Evolutionary conservation across 1,284 basidiomycete genomes (phyloP).

Genomic region (Leccinum subrobustum): DNA sequence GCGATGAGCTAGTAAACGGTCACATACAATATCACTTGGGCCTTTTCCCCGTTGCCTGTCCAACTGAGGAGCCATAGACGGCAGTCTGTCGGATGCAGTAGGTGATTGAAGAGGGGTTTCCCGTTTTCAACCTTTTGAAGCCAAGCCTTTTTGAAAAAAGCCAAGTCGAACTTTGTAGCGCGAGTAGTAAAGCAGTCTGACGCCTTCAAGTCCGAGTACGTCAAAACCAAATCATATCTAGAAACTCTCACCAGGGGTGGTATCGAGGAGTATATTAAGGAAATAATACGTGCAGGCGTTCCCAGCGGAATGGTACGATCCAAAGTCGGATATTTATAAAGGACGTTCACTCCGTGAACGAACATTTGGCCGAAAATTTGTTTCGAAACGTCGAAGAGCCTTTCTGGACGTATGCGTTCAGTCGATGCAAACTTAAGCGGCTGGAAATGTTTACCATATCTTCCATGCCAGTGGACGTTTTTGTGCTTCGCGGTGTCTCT

Average conservation of each 20-base stretch:
- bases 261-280: conserved; percentile 92
- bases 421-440: not conserved
- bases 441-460: conserved; percentile 68
- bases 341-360: conserved; percentile 84
- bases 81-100: conserved; percentile 85
- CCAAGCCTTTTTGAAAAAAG: conserved; percentile 65
- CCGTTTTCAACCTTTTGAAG: conserved; percentile 79
- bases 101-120: conserved; percentile 66
- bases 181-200: conserved; percentile 77
- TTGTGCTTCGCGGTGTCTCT: conserved; percentile 83
- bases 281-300: conserved; percentile 94
- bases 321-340: conserved; percentile 63
- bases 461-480: conserved; percentile 77
- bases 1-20: not conserved
- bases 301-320: conserved; percentile 63
- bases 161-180: conserved; percentile 68
- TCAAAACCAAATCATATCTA: conserved; percentile 8
- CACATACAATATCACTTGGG: conserved; percentile 83
- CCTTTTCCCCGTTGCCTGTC: conserved; percentile 60
- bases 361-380: conserved; percentile 92
- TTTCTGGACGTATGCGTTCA: conserved; percentile 27
- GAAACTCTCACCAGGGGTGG: conserved; percentile 72
- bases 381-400: conserved; percentile 88
- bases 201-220: conserved; percentile 49
- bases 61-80: conserved; percentile 89